phyloP scores from a whole-genome alignment of 495 filamentous ascomycete genomes.

The Tuber brumale region DNA sequence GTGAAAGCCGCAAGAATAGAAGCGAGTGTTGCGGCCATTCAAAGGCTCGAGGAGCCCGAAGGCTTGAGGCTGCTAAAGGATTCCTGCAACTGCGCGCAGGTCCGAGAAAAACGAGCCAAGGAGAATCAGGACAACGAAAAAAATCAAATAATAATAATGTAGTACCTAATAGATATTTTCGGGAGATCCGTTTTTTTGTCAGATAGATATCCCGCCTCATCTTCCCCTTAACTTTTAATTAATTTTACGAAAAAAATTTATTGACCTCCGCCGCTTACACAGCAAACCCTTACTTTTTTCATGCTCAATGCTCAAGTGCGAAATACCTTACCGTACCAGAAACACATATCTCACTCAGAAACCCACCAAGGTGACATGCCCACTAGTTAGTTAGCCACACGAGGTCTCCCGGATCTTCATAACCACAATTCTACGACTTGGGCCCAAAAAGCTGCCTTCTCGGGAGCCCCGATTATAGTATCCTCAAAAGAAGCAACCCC shows the following conservation, averaged over 20 bases:
- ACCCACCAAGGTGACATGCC: not conserved
- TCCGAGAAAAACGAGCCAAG: not conserved
- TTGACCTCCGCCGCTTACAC: not conserved
- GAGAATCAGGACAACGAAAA: not conserved
- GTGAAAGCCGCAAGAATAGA: slow-evolving; percentile 65
- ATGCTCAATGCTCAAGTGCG: not conserved
- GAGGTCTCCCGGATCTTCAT: not conserved
- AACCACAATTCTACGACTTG: not conserved
- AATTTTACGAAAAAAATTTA: not conserved
- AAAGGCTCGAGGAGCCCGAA: slow-evolving; percentile 47
- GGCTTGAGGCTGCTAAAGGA: not conserved
- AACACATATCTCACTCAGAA: not conserved
- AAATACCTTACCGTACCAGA: not conserved
- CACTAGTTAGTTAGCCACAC: too few species aligned
- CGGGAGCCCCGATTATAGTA: not conserved
- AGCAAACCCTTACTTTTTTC: not conserved
- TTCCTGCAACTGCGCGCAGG: not conserved
- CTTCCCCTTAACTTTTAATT: not conserved
- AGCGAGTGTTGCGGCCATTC: slow-evolving; percentile 62
- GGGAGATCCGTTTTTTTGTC: not conserved
- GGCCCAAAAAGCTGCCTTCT: not conserved
- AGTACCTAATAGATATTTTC: not conserved
- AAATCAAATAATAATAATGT: not conserved
- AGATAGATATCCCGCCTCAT: not conserved
- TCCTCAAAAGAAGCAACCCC: not conserved